phyloP scores from a whole-genome alignment of 164 flowering plant genomes.

The Sedum album region DNA sequence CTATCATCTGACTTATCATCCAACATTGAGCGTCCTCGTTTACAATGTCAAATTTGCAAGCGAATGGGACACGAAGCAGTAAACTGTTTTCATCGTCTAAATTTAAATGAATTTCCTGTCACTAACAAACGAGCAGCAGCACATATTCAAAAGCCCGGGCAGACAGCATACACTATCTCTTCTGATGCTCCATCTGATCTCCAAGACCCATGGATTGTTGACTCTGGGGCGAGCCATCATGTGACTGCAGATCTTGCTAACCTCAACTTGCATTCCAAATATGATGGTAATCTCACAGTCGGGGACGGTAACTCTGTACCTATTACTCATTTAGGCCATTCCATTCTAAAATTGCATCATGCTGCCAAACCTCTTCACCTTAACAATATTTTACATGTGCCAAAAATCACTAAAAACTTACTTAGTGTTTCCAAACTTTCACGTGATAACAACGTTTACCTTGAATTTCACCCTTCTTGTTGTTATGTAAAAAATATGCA shows the following conservation, averaged over 20 bases:
- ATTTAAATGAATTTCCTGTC: background rate
- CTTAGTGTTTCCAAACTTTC: background rate
- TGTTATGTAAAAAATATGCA: background rate
- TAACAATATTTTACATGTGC: background rate
- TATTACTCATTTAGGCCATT: background rate
- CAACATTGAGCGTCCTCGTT: background rate
- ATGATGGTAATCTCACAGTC: background rate
- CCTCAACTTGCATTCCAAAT: background rate
- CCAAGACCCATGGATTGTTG: background rate
- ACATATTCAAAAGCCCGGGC: background rate
- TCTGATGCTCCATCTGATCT: background rate
- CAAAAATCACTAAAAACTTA: background rate
- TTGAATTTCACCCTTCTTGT: background rate
- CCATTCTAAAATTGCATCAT: background rate
- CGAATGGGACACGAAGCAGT: background rate
- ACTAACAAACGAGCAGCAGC: background rate
- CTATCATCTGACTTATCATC: background rate
- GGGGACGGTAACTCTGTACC: background rate
- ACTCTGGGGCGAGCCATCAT: background rate
- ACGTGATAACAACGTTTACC: background rate
- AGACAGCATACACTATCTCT: background rate
- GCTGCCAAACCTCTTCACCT: background rate
- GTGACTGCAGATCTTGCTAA: background rate
- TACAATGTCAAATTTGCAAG: too few species aligned
- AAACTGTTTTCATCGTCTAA: background rate